phyloP scores from a whole-genome alignment of 2,329 filamentous ascomycete species.

The Penicillium sp. region DNA sequence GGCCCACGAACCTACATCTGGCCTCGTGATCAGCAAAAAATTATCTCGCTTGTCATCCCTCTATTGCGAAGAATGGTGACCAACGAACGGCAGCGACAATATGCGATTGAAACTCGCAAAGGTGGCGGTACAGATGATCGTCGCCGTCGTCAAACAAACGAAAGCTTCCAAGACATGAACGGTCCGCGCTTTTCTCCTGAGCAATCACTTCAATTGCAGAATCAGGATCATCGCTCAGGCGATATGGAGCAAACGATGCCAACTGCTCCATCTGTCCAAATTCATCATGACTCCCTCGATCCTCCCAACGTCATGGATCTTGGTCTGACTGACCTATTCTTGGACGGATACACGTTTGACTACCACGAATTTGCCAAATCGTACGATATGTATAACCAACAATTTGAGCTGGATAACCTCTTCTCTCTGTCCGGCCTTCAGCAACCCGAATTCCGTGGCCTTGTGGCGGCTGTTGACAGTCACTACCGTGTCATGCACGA shows the following conservation, averaged over 20 bases:
- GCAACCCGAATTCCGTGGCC: constrained; percentile 43
- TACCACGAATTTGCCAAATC: constrained; percentile 38
- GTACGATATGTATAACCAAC: constrained; percentile 42
- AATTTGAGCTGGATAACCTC: constrained; percentile 42
- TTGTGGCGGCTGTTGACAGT: constrained; percentile 47
- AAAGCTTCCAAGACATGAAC: constrained; percentile 31
- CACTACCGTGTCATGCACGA: constrained; percentile 45
- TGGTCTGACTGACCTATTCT: constrained; percentile 36
- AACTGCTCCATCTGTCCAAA: constrained; percentile 25
- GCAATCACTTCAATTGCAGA: constrained; percentile 34
- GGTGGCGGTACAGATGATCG: constrained; percentile 43
- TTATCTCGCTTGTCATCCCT: constrained; percentile 59
- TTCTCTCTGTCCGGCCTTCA: constrained; percentile 44
- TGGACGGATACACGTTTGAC: constrained; percentile 41
- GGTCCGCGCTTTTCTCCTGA: constrained; percentile 27
- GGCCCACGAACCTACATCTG: constrained; percentile 48
- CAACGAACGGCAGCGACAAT: constrained; percentile 59
- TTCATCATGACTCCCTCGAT: constrained; percentile 17
- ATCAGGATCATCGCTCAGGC: constrained; percentile 26
- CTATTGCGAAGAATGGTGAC: constrained; percentile 60
- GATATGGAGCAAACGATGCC: constrained; percentile 22
- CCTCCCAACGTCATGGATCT: constrained; percentile 27
- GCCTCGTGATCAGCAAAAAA: constrained; percentile 56
- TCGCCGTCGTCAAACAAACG: constrained; percentile 37
- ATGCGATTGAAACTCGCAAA: constrained; percentile 58